phyloP scores from a whole-genome alignment of 1,284 basidiomycete species.

The Golubevia pallescens region DNA sequence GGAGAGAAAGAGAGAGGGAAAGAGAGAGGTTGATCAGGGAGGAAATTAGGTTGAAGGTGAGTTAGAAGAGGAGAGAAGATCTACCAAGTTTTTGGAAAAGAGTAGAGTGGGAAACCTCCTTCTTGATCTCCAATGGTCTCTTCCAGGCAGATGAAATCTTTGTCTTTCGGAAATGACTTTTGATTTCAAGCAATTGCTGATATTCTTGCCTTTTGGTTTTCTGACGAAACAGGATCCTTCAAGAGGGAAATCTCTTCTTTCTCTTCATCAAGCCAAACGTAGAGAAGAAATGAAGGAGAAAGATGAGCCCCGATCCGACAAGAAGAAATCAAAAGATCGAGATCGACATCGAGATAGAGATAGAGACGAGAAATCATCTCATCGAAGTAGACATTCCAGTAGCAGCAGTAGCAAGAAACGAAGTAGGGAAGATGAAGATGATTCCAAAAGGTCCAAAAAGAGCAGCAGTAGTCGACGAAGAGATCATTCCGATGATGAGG shows the following conservation, averaged over 20 bases:
- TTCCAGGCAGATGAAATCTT: too few relatives aligned
- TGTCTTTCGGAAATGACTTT: too few relatives aligned
- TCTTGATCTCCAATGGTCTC: too few relatives aligned
- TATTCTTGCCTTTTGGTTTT: neutral
- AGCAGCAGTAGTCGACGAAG: neutral
- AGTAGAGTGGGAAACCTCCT: neutral
- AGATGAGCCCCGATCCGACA: neutral
- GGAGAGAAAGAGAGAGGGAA: conserved; percentile 10
- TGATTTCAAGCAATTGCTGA: too few relatives aligned
- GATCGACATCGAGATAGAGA: neutral
- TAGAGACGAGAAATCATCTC: neutral
- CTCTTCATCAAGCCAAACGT: neutral
- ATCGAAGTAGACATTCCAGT: neutral
- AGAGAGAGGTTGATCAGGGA: conserved; percentile 20
- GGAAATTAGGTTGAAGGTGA: neutral
- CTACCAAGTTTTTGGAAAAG: neutral
- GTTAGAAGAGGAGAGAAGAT: neutral
- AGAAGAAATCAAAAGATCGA: neutral
- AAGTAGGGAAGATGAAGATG: neutral
- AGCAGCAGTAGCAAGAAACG: too few relatives aligned
- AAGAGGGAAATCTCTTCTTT: neutral
- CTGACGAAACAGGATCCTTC: conserved; percentile 4
- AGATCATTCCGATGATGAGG: neutral
- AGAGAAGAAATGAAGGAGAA: conserved; percentile 3
- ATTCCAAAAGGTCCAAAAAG: neutral